Evolutionary conservation across 768 basidiomycete species (phyloP).

Genomic region (Rhizopogon sp.): DNA sequence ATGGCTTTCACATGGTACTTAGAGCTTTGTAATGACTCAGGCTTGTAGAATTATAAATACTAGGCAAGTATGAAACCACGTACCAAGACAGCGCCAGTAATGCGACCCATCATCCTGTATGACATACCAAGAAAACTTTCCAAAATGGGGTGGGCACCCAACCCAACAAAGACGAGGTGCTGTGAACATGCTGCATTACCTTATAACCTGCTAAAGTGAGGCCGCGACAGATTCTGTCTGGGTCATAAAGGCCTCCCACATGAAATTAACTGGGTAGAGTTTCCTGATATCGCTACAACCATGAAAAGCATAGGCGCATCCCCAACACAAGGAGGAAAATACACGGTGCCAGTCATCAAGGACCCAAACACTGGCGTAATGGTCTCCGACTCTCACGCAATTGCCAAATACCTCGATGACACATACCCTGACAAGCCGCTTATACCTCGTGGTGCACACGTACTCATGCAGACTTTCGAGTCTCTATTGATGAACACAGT

Average conservation of each 20-base stretch:
- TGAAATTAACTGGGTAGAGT: slow-evolving; percentile 46
- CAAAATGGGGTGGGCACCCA: not conserved
- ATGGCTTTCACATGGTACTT: too few relatives aligned
- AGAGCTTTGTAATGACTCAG: too few relatives aligned
- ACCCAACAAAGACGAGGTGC: slow-evolving; percentile 1
- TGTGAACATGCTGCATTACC: not conserved
- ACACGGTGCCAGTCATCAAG: slow-evolving; percentile 43
- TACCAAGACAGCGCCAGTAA: not conserved
- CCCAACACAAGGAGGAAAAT: slow-evolving; percentile 9
- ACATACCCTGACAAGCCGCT: slow-evolving; percentile 31
- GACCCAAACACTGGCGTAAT: slow-evolving; percentile 32
- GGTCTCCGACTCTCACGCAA: slow-evolving; percentile 37
- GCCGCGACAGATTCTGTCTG: slow-evolving; percentile 17
- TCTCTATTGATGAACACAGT: not conserved
- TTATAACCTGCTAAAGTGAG: not conserved
- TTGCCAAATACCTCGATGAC: slow-evolving; percentile 43
- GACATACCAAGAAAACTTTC: not conserved
- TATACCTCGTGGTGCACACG: not conserved
- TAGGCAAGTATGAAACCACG: too few relatives aligned
- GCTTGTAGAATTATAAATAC: too few relatives aligned
- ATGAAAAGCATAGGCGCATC: not conserved
- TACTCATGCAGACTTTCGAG: not conserved
- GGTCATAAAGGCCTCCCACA: slow-evolving; percentile 34
- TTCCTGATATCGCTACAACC: slow-evolving; percentile 35
- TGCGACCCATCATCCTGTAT: slow-evolving; percentile 2